Evolutionary conservation across 139 green algal genomes (phyloP).

Genomic region (Marvania coccoides): DNA sequence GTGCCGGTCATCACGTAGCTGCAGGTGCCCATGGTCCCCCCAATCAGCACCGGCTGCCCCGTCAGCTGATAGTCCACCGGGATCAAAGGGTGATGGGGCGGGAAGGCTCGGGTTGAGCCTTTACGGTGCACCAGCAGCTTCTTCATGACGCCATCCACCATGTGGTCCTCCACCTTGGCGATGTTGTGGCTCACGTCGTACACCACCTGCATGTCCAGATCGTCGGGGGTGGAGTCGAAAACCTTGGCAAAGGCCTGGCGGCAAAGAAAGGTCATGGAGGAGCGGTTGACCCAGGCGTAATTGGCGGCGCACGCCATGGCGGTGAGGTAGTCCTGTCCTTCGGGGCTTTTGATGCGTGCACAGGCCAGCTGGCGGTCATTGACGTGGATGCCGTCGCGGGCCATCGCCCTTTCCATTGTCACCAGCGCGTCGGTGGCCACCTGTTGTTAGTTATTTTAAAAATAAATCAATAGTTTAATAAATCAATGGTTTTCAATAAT

Average conservation of each 20-base stretch:
- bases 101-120: constrained; percentile 80
- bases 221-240: constrained; percentile 65
- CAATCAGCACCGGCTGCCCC: constrained; percentile 83
- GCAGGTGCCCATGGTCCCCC: constrained; percentile 86
- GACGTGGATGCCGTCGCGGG: constrained; percentile 56
- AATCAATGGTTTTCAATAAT: too few species aligned
- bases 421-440: constrained; percentile 82
- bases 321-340: constrained; percentile 80
- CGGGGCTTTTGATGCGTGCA: constrained; percentile 59
- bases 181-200: constrained; percentile 93
- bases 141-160: constrained; percentile 65
- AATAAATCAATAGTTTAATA: too few species aligned
- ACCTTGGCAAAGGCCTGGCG: constrained; percentile 76
- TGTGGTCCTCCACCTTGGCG: constrained; percentile 86
- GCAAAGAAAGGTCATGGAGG: constrained; percentile 77
- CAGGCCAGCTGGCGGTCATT: constrained; percentile 89
- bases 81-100: constrained; percentile 82
- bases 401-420: constrained; percentile 80
- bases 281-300: constrained; percentile 88
- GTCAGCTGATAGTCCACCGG: constrained; percentile 85
- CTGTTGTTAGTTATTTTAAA: too few species aligned
- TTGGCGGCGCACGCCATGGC: constrained; percentile 87
- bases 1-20: constrained; percentile 87
- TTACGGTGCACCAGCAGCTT: constrained; percentile 86
- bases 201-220: constrained; percentile 90